Conservation (phyloP, 2,329 filamentous ascomycete species). For the Ophiocordyceps unilateralis region DNA sequence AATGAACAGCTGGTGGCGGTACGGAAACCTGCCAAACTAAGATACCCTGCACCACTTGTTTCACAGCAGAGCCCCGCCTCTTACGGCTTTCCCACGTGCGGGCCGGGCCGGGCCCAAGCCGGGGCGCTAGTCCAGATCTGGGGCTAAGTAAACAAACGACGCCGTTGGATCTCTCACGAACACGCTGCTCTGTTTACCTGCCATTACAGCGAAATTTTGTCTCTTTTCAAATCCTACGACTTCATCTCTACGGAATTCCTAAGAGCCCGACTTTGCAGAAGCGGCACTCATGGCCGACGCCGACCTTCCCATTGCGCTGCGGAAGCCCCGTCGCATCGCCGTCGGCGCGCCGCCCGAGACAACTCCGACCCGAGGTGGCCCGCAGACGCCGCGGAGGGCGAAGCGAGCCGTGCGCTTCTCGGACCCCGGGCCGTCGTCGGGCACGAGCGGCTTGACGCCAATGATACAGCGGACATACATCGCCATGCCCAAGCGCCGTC, state of each 20-base stretch:
- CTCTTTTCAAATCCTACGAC: slow-evolving; percentile 3
- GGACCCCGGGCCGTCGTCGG: slow-evolving; percentile 27
- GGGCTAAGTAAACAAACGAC: neutral
- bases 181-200: neutral
- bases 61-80: too few species aligned
- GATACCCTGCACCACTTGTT: too few species aligned
- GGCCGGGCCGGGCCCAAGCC: neutral
- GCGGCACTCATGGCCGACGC: slow-evolving; percentile 16
- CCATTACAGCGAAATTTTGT: too few species aligned
- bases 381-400: slow-evolving; percentile 13
- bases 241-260: neutral
- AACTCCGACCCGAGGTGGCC: slow-evolving; percentile 6
- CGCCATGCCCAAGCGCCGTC: slow-evolving; percentile 19
- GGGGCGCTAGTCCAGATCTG: neutral
- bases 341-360: slow-evolving; percentile 10
- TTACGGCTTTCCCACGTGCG: too few species aligned
- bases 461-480: slow-evolving; percentile 36
- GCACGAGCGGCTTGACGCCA: slow-evolving; percentile 37
- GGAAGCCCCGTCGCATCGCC: slow-evolving; percentile 32
- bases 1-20: too few species aligned
- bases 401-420: slow-evolving; percentile 42
- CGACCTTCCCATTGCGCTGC: slow-evolving; percentile 36
- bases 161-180: neutral
- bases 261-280: neutral
- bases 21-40: too few species aligned